Percentiles rank a stretch among this genome's conserved stretches.
phyloP scores from a whole-genome alignment of 169 alveolate genomes.

The Cryptosporidium canis region DNA sequence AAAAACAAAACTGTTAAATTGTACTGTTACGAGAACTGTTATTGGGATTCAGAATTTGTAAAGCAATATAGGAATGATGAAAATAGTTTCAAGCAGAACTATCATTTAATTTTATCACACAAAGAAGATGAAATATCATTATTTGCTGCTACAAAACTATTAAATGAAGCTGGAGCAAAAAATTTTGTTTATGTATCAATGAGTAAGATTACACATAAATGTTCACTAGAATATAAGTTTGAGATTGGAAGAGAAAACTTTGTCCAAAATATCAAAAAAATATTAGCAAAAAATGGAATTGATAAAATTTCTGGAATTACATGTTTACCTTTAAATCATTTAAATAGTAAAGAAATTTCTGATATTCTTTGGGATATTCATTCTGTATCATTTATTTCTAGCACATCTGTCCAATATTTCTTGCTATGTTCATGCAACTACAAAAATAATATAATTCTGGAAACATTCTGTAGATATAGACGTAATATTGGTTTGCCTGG shows the following conservation, averaged over 20 bases:
- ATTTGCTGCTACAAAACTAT: constrained; percentile 42
- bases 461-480: constrained; percentile 51
- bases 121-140: constrained; percentile 45
- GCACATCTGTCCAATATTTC: constrained; percentile 27
- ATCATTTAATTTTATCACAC: constrained; percentile 38
- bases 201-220: neutral
- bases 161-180: constrained; percentile 66
- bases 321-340: constrained; percentile 39
- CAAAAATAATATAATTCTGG: constrained; percentile 36
- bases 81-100: neutral
- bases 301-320: constrained; percentile 30
- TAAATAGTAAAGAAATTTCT: constrained; percentile 16
- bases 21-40: neutral
- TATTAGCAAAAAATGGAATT: neutral
- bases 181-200: constrained; percentile 2
- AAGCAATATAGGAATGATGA: constrained; percentile 18
- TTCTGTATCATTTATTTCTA: constrained; percentile 19
- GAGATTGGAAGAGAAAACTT: constrained; percentile 3
- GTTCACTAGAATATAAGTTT: constrained; percentile 1
- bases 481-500: constrained; percentile 60
- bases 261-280: neutral
- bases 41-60: constrained; percentile 48
- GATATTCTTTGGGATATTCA: constrained; percentile 55
- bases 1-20: constrained; percentile 30
- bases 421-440: constrained; percentile 4